Evolutionary conservation across 352 stramenopile species (phyloP), one percentile per base, ranked within the genome.

Genomic region (Globisporangium polare): DNA sequence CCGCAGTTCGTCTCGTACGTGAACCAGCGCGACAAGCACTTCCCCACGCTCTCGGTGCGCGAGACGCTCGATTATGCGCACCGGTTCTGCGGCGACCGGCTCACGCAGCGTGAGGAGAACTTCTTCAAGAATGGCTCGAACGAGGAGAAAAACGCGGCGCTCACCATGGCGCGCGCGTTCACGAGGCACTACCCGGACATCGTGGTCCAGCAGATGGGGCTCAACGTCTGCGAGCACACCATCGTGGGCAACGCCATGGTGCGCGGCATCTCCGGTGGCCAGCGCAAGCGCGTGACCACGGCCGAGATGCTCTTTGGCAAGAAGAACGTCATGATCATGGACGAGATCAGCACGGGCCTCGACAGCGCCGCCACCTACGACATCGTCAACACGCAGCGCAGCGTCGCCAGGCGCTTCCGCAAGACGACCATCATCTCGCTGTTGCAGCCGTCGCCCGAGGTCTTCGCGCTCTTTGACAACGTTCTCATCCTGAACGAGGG

Each of bases 321-420:
- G 31, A 71, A 81, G 58, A 78, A 77, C 49, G 80, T 97, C 5
- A 72, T 86, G 39, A 78, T 93, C 46, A 81, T 88, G 52, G 94
- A 98, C 62, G 84, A 96, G 72, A 97, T 98, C 66, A 93, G 77
- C 57, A 98, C 91, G 8, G 95, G 93, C 1, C 80, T 98, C 22
- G 93, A 98, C 77, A 83, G 75, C 33, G 81, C 89, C 3, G 54
- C 54, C 37, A 60, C 54, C 1, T 60, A 77, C 61, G 88, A 97
- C 58, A 97, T 97, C 60, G 73, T 83, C 61, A 77, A 79, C 33
- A 52, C 79, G 9, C 50, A 93, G 0, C 66, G 52, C 13, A 57
- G 72, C 53, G 42, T 69, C 12, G 71, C 68, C 13, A 52, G 47
- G 51, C 58, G 46, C 10, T n/a, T 66, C 2, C 62, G 20, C 31